A percentile compares a stretch with the other conserved stretches of the same genome.
Evolutionary conservation across 805 yeast genomes (phyloP).

Genomic region (Komagataella kurtzmanii): DNA sequence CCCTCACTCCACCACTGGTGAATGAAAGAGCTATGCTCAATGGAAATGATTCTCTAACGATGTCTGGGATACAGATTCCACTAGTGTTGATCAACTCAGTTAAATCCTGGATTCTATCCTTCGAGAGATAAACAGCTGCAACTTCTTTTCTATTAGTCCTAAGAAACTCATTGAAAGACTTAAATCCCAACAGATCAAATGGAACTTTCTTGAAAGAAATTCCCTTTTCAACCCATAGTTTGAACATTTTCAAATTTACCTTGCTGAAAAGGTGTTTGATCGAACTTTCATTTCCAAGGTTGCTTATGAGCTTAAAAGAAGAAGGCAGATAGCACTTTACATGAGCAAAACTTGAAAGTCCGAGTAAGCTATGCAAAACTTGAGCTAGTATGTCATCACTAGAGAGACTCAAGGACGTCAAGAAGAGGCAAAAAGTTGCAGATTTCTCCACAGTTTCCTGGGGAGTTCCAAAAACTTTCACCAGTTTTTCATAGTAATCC

Average conservation of each 20-base stretch:
- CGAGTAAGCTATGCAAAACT: constrained; percentile 26
- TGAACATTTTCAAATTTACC: constrained; percentile 22
- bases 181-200: constrained; percentile 22
- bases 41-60: neutral
- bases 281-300: constrained; percentile 4
- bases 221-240: constrained; percentile 27
- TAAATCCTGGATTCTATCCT: neutral
- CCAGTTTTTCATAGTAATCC: constrained; percentile 17
- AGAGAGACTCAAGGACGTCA: constrained; percentile 16
- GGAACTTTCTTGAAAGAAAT: constrained; percentile 24
- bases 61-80: neutral
- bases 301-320: constrained; percentile 15
- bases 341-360: constrained; percentile 19
- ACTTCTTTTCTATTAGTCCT: constrained; percentile 21
- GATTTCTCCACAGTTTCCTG: constrained; percentile 23
- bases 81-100: neutral
- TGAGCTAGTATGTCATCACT: constrained; percentile 20
- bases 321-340: constrained; percentile 17
- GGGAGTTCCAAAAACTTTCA: constrained; percentile 18
- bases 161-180: constrained; percentile 16
- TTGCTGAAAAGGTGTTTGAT: constrained; percentile 15
- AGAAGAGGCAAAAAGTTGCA: constrained; percentile 23
- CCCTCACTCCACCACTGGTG: constrained; percentile 23
- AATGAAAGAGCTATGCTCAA: constrained; percentile 26
- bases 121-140: constrained; percentile 22